Conservation (phyloP, 768 basidiomycete species). For the Hygrophorus pudorinus region DNA sequence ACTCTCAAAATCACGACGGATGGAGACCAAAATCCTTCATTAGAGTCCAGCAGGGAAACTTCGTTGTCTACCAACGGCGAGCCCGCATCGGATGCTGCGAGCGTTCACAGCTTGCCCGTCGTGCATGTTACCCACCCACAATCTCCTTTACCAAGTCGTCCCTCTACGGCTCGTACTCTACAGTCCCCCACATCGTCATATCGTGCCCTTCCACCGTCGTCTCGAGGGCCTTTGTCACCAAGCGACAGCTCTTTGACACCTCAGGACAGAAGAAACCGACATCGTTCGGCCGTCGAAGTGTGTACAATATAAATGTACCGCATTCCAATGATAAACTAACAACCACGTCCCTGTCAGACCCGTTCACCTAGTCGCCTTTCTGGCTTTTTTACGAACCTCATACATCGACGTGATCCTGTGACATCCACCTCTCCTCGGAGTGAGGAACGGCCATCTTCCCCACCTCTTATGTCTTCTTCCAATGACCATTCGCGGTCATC, state of each 20-base stretch:
- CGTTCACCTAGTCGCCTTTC: slow-evolving; percentile 69
- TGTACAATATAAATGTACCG: slow-evolving; percentile 14
- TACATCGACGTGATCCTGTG: slow-evolving; percentile 55
- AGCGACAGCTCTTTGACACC: slow-evolving; percentile 20
- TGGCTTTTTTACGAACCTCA: slow-evolving; percentile 75
- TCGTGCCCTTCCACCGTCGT: slow-evolving; percentile 20
- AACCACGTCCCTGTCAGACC: slow-evolving; percentile 23
- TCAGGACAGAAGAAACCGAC: slow-evolving; percentile 31
- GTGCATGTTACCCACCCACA: slow-evolving; percentile 37
- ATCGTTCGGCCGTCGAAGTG: slow-evolving; percentile 54
- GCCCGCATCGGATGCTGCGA: slow-evolving; percentile 38
- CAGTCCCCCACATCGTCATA: slow-evolving; percentile 13
- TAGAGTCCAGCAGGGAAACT: slow-evolving; percentile 22
- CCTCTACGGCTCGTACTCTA: slow-evolving; percentile 23
- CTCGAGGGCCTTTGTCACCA: slow-evolving; percentile 19
- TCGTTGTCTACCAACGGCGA: slow-evolving; percentile 30
- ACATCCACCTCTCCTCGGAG: slow-evolving; percentile 18
- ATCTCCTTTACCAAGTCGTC: slow-evolving; percentile 17
- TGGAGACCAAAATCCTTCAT: slow-evolving; percentile 18
- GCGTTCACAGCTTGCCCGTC: slow-evolving; percentile 50
- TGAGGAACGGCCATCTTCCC: slow-evolving; percentile 21
- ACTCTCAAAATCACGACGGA: slow-evolving; percentile 13
- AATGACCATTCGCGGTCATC: slow-evolving; percentile 42
- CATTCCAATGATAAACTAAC: slow-evolving; percentile 1
- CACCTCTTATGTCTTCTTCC: slow-evolving; percentile 20